Percentiles rank a stretch among this genome's conserved stretches.
Evolutionary conservation across 371 early-diverging fungal species (phyloP).

Genomic region (Lichtheimia corymbifera): DNA sequence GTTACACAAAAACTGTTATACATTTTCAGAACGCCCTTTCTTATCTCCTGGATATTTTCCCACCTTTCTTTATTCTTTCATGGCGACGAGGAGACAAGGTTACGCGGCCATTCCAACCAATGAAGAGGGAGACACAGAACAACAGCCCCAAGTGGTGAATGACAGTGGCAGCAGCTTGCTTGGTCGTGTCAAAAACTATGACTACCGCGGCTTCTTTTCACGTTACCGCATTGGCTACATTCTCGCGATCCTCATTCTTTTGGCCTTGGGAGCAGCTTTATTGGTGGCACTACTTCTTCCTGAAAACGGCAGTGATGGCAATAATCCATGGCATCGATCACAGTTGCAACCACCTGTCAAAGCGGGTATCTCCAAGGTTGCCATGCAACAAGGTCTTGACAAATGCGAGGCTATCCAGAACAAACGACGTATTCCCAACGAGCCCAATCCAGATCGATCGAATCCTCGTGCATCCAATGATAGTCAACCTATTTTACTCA

Average conservation of each 20-base stretch:
- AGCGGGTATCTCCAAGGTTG: constrained; percentile 17
- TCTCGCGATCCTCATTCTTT: constrained; percentile 6
- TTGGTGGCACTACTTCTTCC: constrained; percentile 8
- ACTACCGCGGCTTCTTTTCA: constrained; percentile 8
- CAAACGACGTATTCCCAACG: background rate
- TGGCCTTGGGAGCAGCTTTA: constrained; percentile 8
- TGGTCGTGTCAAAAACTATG: constrained; percentile 17
- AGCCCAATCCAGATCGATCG: constrained; percentile 6
- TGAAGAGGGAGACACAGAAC: constrained; percentile 3
- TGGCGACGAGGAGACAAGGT: constrained; percentile 17
- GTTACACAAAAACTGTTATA: too few relatives aligned
- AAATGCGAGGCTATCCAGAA: constrained; percentile 12
- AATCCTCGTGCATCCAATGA: constrained; percentile 21
- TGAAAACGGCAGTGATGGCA: background rate
- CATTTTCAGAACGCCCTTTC: too few relatives aligned
- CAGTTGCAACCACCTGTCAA: constrained; percentile 9
- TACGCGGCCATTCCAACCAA: constrained; percentile 18
- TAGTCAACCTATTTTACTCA: constrained; percentile 33
- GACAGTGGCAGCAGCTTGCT: background rate
- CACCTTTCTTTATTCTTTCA: background rate
- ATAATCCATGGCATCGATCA: background rate
- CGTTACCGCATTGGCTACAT: constrained; percentile 12
- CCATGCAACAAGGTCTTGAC: constrained; percentile 17
- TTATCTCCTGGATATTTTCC: background rate
- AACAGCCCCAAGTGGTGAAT: background rate